Evolutionary conservation across 2,329 filamentous ascomycete species (phyloP).

Genomic region (Gyromitra esculenta): DNA sequence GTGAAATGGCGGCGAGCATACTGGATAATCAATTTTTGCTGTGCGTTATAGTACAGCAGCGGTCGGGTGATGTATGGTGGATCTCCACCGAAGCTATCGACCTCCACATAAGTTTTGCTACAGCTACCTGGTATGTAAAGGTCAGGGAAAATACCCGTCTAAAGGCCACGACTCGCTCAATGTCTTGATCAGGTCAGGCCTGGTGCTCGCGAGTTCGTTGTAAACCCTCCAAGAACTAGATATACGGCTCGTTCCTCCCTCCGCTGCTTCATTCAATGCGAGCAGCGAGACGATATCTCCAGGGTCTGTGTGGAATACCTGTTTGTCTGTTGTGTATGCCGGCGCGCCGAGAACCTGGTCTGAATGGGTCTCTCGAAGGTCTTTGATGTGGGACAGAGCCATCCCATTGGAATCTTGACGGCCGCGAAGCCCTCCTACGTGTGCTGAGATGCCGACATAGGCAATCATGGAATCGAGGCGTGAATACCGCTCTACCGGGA

Average conservation of each 20-base stretch:
- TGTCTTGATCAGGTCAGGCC: slow-evolving; percentile 67
- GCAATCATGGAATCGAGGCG: slow-evolving; percentile 61
- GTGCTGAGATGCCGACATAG: slow-evolving; percentile 62
- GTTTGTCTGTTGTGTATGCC: slow-evolving; percentile 70
- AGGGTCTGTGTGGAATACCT: slow-evolving; percentile 69
- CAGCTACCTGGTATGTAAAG: background rate
- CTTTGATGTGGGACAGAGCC: slow-evolving; percentile 71
- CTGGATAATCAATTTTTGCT: slow-evolving; percentile 66
- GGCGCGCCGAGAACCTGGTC: slow-evolving; percentile 66
- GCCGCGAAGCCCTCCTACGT: slow-evolving; percentile 61
- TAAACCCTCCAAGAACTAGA: slow-evolving; percentile 67
- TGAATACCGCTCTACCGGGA: slow-evolving; percentile 60
- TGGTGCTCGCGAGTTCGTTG: slow-evolving; percentile 66
- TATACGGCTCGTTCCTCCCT: slow-evolving; percentile 66
- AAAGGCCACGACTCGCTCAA: slow-evolving; percentile 64
- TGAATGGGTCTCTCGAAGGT: slow-evolving; percentile 63
- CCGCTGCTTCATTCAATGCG: slow-evolving; percentile 62
- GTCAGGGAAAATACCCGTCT: slow-evolving; percentile 61
- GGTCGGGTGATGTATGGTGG: slow-evolving; percentile 62
- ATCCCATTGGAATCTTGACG: slow-evolving; percentile 65
- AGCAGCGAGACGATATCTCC: slow-evolving; percentile 67
- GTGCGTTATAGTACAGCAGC: slow-evolving; percentile 67
- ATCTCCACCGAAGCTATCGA: slow-evolving; percentile 29
- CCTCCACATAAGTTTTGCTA: background rate
- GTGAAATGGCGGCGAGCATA: slow-evolving; percentile 71